Evolutionary conservation across 2,329 filamentous ascomycete genomes (phyloP).

Genomic region (Didymella pinodella): DNA sequence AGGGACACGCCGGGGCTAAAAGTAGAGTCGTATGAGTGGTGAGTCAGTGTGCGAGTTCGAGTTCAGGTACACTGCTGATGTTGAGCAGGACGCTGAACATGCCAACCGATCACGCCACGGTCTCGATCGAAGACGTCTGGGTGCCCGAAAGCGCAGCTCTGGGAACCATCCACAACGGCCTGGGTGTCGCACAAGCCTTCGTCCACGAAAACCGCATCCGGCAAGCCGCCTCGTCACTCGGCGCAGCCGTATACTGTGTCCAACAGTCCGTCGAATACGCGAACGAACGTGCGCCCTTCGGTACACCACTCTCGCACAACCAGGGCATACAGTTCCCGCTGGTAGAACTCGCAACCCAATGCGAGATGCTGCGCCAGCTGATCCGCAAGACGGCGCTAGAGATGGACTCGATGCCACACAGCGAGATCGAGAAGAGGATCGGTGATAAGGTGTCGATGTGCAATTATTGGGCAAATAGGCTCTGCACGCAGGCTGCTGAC

Average conservation of each 20-base stretch:
- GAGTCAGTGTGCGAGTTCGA: neutral
- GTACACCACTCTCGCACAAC: constrained; percentile 64
- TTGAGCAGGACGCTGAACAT: constrained; percentile 66
- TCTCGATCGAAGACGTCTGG: constrained; percentile 65
- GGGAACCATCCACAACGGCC: constrained; percentile 61
- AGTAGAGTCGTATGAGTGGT: constrained; percentile 67
- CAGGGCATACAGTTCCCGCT: constrained; percentile 71
- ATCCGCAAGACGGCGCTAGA: constrained; percentile 68
- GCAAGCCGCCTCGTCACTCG: constrained; percentile 68
- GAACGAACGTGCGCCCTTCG: constrained; percentile 62
- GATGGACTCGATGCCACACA: constrained; percentile 65
- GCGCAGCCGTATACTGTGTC: constrained; percentile 67
- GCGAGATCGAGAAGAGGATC: constrained; percentile 65
- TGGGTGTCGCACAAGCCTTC: constrained; percentile 70
- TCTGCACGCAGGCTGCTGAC: constrained; percentile 68
- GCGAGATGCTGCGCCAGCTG: constrained; percentile 67
- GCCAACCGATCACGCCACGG: constrained; percentile 70
- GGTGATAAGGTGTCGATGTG: constrained; percentile 71
- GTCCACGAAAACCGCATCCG: constrained; percentile 71
- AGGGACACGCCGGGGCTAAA: constrained; percentile 60
- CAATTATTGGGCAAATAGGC: constrained; percentile 70
- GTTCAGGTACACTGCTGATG: constrained; percentile 12
- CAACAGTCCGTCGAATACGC: constrained; percentile 66
- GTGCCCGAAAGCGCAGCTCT: constrained; percentile 63
- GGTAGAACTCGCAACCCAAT: constrained; percentile 68